These are phyloP conservation scores for Aquilaria malaccensis DNA, from an alignment of 345 rosid genomes.

Conservation along the genomic window DNA sequence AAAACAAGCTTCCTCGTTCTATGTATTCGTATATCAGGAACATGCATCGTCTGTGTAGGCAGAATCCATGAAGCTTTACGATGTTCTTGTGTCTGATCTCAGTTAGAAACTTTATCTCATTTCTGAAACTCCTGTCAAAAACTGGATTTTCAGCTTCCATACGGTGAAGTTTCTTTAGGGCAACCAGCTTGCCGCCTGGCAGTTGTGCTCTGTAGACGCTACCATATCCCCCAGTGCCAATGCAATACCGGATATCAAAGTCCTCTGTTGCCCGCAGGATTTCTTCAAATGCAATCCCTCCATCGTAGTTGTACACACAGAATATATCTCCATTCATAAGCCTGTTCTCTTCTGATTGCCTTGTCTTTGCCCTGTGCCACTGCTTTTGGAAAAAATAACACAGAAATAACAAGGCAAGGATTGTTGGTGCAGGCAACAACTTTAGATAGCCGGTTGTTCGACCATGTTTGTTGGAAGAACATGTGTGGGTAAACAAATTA, in stretches of 20 bases:
- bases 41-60: conserved; percentile 3
- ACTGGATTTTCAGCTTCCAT: conserved; percentile 3
- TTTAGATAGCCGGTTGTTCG: too few species aligned
- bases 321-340: conserved; percentile 11
- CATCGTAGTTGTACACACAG: conserved; percentile 10
- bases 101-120: neutral
- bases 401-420: too few species aligned
- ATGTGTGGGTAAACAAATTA: too few species aligned
- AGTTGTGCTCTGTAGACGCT: conserved; percentile 10
- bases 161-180: conserved; percentile 12
- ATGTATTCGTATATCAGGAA: conserved; percentile 4
- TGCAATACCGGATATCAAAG: conserved; percentile 8
- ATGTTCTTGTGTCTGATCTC: conserved; percentile 8
- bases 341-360: neutral
- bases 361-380: too few species aligned
- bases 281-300: conserved; percentile 6
- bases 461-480: too few species aligned
- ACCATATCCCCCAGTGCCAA: conserved; percentile 10
- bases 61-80: conserved; percentile 9
- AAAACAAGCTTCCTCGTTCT: conserved; percentile 6
- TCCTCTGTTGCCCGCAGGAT: conserved; percentile 7
- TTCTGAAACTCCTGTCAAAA: conserved; percentile 3
- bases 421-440: too few species aligned
- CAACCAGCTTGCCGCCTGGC: conserved; percentile 1
- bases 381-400: too few species aligned